phyloP scores from a whole-genome alignment of 2,329 filamentous ascomycete species.

The Exophiala sp. region DNA sequence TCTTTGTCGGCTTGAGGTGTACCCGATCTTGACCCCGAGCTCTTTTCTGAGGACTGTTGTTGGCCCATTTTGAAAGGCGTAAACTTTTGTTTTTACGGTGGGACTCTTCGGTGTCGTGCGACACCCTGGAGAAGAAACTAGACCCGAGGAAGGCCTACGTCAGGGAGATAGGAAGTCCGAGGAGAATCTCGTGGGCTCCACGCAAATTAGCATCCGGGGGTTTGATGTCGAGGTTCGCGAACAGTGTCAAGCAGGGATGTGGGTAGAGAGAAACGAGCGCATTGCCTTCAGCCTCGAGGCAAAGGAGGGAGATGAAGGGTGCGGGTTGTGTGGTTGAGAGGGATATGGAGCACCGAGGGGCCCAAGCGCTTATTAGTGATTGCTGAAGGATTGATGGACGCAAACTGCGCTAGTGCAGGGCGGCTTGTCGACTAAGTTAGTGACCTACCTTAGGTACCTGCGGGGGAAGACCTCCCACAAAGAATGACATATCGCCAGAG shows the following conservation, averaged over 20 bases:
- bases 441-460: too few relatives aligned
- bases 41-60: constrained; percentile 28
- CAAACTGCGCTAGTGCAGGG: not conserved
- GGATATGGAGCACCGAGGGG: too few relatives aligned
- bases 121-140: constrained; percentile 7
- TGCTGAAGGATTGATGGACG: not conserved
- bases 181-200: constrained; percentile 23
- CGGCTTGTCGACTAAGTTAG: too few relatives aligned
- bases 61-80: constrained; percentile 26
- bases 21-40: constrained; percentile 16
- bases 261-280: not conserved
- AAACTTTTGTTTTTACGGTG: not conserved
- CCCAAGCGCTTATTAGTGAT: not conserved
- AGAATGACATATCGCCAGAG: too few relatives aligned
- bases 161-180: constrained; percentile 25
- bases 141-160: constrained; percentile 3
- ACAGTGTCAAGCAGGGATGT: not conserved
- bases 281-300: not conserved
- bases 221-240: not conserved
- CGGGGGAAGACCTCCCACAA: too few relatives aligned
- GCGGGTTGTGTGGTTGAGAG: too few relatives aligned
- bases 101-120: constrained; percentile 16
- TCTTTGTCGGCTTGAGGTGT: constrained; percentile 30
- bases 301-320: too few relatives aligned
- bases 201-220: constrained; percentile 19